These are phyloP conservation scores for Gracilariopsis chorda DNA, from an alignment of 23 red algal genomes.

Conservation along the genomic window DNA sequence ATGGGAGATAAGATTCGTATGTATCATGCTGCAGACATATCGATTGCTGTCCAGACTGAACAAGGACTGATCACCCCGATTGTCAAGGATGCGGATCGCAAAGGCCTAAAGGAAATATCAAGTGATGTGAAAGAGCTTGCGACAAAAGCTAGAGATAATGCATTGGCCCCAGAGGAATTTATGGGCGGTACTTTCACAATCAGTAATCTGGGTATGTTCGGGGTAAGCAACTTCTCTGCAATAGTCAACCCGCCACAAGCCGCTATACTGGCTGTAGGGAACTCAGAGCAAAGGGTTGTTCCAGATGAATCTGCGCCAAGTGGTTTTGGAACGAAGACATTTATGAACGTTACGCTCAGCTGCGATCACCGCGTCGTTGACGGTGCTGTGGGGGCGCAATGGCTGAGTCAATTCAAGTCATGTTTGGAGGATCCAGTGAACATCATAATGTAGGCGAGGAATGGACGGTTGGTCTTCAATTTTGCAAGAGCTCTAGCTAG, in stretches of 20 bases:
- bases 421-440: slow-evolving; percentile 84
- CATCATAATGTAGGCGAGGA: slow-evolving; percentile 78
- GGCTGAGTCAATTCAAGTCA: slow-evolving; percentile 77
- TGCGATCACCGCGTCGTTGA: slow-evolving; percentile 99
- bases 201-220: slow-evolving; percentile 95
- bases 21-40: slow-evolving; percentile 80
- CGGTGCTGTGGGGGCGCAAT: slow-evolving; percentile 93
- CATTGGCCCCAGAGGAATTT: slow-evolving; percentile 81
- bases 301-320: slow-evolving; percentile 32
- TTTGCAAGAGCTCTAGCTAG: no score
- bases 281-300: slow-evolving; percentile 63
- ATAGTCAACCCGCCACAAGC: slow-evolving; percentile 99
- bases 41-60: slow-evolving; percentile 86
- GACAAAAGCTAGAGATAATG: slow-evolving; percentile 77
- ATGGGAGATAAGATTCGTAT: slow-evolving; percentile 78
- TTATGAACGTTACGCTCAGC: slow-evolving; percentile 80
- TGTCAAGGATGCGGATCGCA: slow-evolving; percentile 86
- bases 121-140: slow-evolving; percentile 83
- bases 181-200: slow-evolving; percentile 98
- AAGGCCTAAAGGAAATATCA: slow-evolving; percentile 81
- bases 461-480: no score
- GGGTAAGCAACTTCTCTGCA: slow-evolving; percentile 87
- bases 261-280: slow-evolving; percentile 95
- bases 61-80: slow-evolving; percentile 92
- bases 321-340: slow-evolving; percentile 26